phyloP scores from a whole-genome alignment of 768 basidiomycete species.

The Panus rudis region DNA sequence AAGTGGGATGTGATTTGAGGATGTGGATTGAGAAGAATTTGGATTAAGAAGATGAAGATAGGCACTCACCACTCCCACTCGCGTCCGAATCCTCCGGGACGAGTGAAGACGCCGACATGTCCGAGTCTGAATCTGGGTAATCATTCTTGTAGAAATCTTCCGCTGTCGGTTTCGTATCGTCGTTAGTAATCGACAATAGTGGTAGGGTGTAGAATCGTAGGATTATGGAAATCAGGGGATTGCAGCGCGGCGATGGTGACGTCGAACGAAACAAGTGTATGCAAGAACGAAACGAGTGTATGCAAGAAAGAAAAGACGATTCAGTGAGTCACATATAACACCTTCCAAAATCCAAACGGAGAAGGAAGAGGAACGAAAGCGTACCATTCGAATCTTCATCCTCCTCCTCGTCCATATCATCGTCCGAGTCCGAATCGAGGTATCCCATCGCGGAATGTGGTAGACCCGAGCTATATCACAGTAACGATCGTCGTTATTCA shows the following conservation, averaged over 20 bases:
- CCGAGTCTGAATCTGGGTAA: slow-evolving; percentile 65
- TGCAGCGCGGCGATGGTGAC: no score
- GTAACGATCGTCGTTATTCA: background rate
- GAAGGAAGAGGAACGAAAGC: slow-evolving; percentile 6
- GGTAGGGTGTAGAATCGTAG: background rate
- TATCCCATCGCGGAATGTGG: slow-evolving; percentile 51
- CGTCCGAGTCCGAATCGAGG: slow-evolving; percentile 26
- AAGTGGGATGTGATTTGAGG: background rate
- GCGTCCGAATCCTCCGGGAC: slow-evolving; percentile 25
- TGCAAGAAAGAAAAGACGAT: no score
- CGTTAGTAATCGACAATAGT: background rate
- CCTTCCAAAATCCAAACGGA: no score
- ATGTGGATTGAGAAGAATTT: slow-evolving; percentile 3
- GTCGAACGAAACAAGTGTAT: no score
- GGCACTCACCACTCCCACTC: slow-evolving; percentile 33
- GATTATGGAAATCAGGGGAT: no score
- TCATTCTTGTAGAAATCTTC: slow-evolving; percentile 85
- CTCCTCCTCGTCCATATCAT: slow-evolving; percentile 21
- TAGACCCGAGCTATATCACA: slow-evolving; percentile 47
- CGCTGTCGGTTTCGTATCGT: slow-evolving; percentile 37
- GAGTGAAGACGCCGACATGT: no score
- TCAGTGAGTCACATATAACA: background rate
- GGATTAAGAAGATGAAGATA: background rate
- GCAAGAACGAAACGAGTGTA: no score
- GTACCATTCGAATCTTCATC: slow-evolving; percentile 75